Base-by-base conservation (phyloP, 2,329 filamentous ascomycete species). In the Capronia epimyces region DNA sequence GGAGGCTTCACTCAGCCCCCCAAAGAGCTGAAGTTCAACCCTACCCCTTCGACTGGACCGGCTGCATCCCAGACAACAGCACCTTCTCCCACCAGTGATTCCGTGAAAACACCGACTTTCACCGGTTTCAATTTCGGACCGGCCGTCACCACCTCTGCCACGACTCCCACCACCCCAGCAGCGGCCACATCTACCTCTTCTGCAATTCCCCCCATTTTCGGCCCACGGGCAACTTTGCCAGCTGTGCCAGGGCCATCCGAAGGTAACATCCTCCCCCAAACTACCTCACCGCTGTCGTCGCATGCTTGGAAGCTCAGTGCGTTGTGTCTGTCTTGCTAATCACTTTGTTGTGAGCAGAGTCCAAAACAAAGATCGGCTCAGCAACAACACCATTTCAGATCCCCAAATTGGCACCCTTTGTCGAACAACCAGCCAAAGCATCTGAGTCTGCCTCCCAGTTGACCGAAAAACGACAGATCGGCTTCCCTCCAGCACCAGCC, bases 191-290 rank as follows among this genome's bases (percentile, higher is more conserved):
- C 46, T 25, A 27, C 41, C 16, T 16, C 32, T 18, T 34, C 40
- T 16, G n/a, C 21, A n/a, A 31, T 41, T 22, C 41, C 46, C 8
- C 21, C 41, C 13, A 45, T 45, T 13, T 45, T 42, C 37, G 41
- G 45, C 10, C 40, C 45, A 31, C 8, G 15, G 12, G 15, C 39
- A 43, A 18, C 25, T 12, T 49, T 49, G n/a, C 15, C 40, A 21
- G n/a, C 39, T 25, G 20, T 18, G 6, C 10, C 48, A 6, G 34
- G 10, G 20, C 20, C 34, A 16, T 16, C 20, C 21, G 32, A 51
- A 49, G 44, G 48, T 51, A 55, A 43, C 15, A 8, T 46, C 32
- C 12, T 12, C n/a, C n/a, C n/a, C n/a, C n/a, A n/a, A n/a, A n/a
- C n/a, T n/a, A n/a, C n/a, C n/a, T n/a, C n/a, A n/a, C n/a, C n/a